Evolutionary conservation across 495 filamentous ascomycete species (phyloP), one percentile per base, ranked within the genome.

Genomic region (Barbatosphaeria neglecta): DNA sequence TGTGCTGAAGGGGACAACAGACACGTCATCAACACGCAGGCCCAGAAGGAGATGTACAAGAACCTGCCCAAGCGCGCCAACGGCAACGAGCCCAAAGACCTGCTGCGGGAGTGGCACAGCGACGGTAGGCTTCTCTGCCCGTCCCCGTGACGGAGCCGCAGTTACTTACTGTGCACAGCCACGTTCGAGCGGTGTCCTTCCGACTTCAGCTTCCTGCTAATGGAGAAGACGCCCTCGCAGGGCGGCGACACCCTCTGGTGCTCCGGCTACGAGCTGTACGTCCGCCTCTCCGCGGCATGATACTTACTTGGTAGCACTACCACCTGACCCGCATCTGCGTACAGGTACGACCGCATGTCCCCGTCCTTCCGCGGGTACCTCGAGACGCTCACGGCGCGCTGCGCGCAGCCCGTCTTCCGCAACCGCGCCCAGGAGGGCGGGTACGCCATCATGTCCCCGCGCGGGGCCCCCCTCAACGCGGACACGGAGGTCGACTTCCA

Each of bases 181-280:
- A 22, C 10, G 22, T 13, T 17, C 8, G 2, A 18, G 24, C 24
- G 24, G 24, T 4, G 24, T 15, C 37, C 45, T 49, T 11, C 48
- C 39, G 25, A 27, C n/a, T 3, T 0, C 8, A 2, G 8, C 37
- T 15, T 8, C 7, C 18, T 0, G 24, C 24, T 41, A 18, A 18
- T 18, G 22, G 39, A 22, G 17, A 11, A 41, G 22, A 20, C 17
- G 15, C 41, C 20, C 41, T n/a, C 11, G 10, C 24, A 31, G 8
- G 23, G 10, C n/a, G 25, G 16, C 50, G 54, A 62, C 40, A 63
- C 54, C 0, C 70, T 88, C 3, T 86, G 78, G 80, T 83, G 80
- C 0, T 80, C 74, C 0, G 81, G 80, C 1, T 88, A 87, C 51
- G 84, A 87, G 46, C 67, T 86, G 13, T 89, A 83, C 55, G 85